These are phyloP conservation scores for Ascochyta pisi DNA, from an alignment of 2,329 filamentous ascomycete genomes.

Conservation along the genomic window DNA sequence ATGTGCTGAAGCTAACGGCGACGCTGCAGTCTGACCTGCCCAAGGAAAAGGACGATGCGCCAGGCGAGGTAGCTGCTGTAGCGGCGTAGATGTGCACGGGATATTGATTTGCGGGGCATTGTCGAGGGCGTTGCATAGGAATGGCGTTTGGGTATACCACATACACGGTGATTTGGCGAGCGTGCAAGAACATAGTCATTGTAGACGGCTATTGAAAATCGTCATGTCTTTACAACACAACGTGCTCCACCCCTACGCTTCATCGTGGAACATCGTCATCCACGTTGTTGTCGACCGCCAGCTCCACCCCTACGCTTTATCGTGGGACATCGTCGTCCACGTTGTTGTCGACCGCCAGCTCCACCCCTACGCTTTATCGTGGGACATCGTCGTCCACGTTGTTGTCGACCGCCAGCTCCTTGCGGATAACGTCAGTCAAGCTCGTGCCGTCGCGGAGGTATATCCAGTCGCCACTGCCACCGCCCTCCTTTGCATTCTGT, in stretches of 20 bases:
- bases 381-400: conserved; percentile 41
- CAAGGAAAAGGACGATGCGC: conserved; percentile 33
- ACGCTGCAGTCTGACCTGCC: conserved; percentile 41
- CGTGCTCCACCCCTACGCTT: too few species aligned
- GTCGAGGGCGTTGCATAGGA: conserved; percentile 23
- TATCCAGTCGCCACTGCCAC: conserved; percentile 78
- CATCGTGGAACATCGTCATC: too few species aligned
- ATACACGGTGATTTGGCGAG: neutral
- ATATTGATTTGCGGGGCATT: neutral
- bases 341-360: too few species aligned
- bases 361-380: conserved; percentile 18
- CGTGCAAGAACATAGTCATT: neutral
- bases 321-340: conserved; percentile 19
- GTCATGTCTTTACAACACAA: neutral
- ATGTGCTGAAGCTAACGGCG: neutral
- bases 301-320: conserved; percentile 12
- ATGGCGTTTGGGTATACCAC: conserved; percentile 22
- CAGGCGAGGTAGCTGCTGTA: conserved; percentile 34
- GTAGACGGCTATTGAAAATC: neutral
- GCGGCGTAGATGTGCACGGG: conserved; percentile 26
- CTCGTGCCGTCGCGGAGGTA: conserved; percentile 84
- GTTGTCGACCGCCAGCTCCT: conserved; percentile 74
- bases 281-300: too few species aligned
- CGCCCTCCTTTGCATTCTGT: conserved; percentile 81
- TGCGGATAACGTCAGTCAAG: conserved; percentile 73